These are phyloP conservation scores for Pyropia yezoensis DNA, from an alignment of 23 red algal genomes.

Conservation along the genomic window DNA sequence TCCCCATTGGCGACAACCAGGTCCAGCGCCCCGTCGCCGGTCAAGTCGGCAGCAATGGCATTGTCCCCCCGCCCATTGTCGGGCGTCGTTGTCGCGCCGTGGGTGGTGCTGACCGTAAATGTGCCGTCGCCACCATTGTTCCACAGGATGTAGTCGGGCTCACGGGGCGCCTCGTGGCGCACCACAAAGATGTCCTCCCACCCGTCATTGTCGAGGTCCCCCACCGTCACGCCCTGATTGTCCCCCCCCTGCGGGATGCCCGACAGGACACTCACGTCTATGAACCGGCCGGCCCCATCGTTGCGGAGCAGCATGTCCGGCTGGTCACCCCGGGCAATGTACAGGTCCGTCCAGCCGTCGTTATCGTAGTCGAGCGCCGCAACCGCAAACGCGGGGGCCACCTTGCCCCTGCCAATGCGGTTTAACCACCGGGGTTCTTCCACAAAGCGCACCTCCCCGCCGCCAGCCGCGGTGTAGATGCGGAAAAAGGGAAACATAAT, in stretches of 20 bases:
- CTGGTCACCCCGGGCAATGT: neutral
- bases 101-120: slow-evolving; percentile 5
- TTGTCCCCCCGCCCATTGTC: slow-evolving; percentile 11
- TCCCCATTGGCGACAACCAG: slow-evolving; percentile 14
- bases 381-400: neutral
- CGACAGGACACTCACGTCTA: slow-evolving; percentile 2
- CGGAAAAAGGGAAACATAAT: too few species aligned
- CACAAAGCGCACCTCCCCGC: too few species aligned
- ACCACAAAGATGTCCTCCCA: slow-evolving; percentile 33
- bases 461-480: too few species aligned
- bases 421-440: too few species aligned
- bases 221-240: slow-evolving; percentile 31
- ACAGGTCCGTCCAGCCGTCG: neutral
- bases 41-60: slow-evolving; percentile 24
- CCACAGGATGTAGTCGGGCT: neutral
- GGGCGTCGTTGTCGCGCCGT: slow-evolving; percentile 3
- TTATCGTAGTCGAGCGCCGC: neutral
- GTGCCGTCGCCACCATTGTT: too few species aligned
- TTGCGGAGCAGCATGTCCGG: slow-evolving; percentile 20
- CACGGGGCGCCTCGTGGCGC: neutral
- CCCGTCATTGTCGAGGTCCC: slow-evolving; percentile 37
- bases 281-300: slow-evolving; percentile 14
- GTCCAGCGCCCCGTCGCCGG: slow-evolving; percentile 27
- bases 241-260: slow-evolving; percentile 1
- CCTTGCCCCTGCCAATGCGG: too few species aligned